Evolutionary conservation across 139 green algal genomes (phyloP), one percentile per base, ranked within the genome.

Genomic region (Pseudopediastrum boryanum): DNA sequence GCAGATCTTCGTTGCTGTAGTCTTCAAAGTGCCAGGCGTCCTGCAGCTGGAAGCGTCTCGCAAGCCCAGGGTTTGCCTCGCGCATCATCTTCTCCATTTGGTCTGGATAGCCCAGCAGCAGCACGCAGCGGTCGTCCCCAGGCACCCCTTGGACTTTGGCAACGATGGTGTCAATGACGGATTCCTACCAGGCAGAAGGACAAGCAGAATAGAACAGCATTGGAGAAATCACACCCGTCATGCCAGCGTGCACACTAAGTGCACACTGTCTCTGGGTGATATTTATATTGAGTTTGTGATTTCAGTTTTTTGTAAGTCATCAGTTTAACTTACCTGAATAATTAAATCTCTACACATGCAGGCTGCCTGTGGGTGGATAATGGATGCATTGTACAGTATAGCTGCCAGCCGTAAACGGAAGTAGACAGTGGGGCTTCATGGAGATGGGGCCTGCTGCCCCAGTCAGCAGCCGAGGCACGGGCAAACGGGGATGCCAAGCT

Each of bases 31-130:
- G 21, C 71, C 77, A 87, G 3, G 81, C 67, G 10, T 78, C 29
- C 33, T 61, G 43, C 38, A 85, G 52, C 78, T 89, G 81, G 81
- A 89, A 89, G 58, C 82, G 79, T 21, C 85, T 69, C 25, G 81
- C 79, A 56, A 89, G 80, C 6, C 84, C 85, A 33, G 81, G 85
- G 81, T 89, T 87, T 44, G 81, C 82, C 44, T 85, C 42, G 1
- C 79, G 44, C 65, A 90, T 85, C 85, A 90, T 86, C 25, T 59
- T 31, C 43, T 81, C 66, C 85, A 90, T 87, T 51, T 87, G 42
- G 29, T 80, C 79, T 43, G 78, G 29, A 63, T 90, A 90, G 10
- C 85, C 85, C 59, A 90, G 85, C 75, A 90, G 66, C 75, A 90
- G 78, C 48, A 90, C 85, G 63, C 82, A 87, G 63, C 79, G 79